Evolutionary conservation across 345 rosid species (phyloP).

Genomic region (Lepidium aucheri): DNA sequence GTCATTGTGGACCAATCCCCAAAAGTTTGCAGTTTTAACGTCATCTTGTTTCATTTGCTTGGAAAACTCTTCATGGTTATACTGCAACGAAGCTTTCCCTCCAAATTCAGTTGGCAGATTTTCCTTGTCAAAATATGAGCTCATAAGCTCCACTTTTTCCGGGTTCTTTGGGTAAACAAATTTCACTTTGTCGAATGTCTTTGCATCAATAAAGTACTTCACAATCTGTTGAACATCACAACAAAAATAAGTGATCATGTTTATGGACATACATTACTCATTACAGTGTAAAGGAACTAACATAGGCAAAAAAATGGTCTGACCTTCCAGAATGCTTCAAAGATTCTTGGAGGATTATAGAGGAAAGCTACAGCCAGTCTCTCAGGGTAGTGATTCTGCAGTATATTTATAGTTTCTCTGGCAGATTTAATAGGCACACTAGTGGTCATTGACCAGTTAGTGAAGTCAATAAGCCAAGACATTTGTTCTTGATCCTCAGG

Average conservation of each 20-base stretch:
- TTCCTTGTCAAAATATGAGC: conserved; percentile 58
- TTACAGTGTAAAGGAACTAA: not conserved
- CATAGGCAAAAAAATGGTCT: not conserved
- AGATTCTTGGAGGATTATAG: conserved; percentile 87
- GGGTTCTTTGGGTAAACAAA: conserved; percentile 86
- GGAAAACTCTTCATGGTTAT: conserved; percentile 82
- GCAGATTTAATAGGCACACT: conserved; percentile 77
- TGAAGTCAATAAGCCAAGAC: conserved; percentile 95
- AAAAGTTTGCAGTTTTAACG: conserved; percentile 44
- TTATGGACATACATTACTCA: not conserved
- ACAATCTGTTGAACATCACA: conserved; percentile 46
- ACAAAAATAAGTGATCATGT: not conserved
- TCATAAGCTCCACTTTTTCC: conserved; percentile 78
- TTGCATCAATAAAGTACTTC: conserved; percentile 79
- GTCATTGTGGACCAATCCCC: conserved; percentile 42
- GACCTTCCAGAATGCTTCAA: conserved; percentile 99
- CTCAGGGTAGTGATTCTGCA: conserved; percentile 94
- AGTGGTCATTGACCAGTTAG: conserved; percentile 66
- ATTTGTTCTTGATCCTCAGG: conserved; percentile 89
- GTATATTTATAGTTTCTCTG: conserved; percentile 55
- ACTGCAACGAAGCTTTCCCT: conserved; percentile 62
- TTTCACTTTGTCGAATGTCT: conserved; percentile 81
- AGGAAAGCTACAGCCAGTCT: conserved; percentile 84
- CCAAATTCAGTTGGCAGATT: conserved; percentile 86
- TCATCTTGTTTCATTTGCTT: conserved; percentile 72